Base-by-base conservation (phyloP, 345 rosid genomes). In the Arabis hirsuta region DNA sequence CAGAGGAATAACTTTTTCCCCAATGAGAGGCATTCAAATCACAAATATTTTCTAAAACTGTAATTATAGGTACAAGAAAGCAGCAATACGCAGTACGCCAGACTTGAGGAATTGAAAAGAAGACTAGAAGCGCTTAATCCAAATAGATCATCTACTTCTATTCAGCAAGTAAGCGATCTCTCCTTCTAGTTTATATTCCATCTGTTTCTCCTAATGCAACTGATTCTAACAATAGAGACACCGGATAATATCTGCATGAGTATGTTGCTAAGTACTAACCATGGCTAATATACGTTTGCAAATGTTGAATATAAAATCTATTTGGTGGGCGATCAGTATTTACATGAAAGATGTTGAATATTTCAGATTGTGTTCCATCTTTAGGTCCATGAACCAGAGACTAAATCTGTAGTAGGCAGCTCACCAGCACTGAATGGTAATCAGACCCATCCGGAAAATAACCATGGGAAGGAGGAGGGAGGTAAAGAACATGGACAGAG, bases 101-200 rank as follows among this genome's bases (percentile, higher is more conserved):
- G 91, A 77, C 91, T 92, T 46, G 93, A 87, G 86, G 89, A 84
- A 76, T 76, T 88, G 65, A 88, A 90, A 84, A 84, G 90, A 79
- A 81, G 90, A 29, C 57, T 90, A 69, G 95, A 87, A 78, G 90
- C 94, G n/a, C 74, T 88, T 42, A 87, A 92, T 80, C 91, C 87
- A 13, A 77, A 79, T 67, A 82, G 89, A 77, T 76, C 82, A 63
- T 81, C 92, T 14, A 24, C 62, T 52, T 73, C 83, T 58, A 29
- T 75, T 55, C 71, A 64, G 61, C 74, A 75, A 70, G 94, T 88
- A 79, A 88, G 76, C 48, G 52, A 51, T 73, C 54, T 79, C 78
- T 68, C 65, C 71, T 19, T 29, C 31, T 55, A 62, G 67, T 13
- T 57, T 32, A n/a, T 10, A 7, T 56, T 14, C 10, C 11, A 43